These are phyloP conservation scores for Chlorencoelia australis DNA, from an alignment of 2,329 filamentous ascomycete genomes.

Conservation along the genomic window DNA sequence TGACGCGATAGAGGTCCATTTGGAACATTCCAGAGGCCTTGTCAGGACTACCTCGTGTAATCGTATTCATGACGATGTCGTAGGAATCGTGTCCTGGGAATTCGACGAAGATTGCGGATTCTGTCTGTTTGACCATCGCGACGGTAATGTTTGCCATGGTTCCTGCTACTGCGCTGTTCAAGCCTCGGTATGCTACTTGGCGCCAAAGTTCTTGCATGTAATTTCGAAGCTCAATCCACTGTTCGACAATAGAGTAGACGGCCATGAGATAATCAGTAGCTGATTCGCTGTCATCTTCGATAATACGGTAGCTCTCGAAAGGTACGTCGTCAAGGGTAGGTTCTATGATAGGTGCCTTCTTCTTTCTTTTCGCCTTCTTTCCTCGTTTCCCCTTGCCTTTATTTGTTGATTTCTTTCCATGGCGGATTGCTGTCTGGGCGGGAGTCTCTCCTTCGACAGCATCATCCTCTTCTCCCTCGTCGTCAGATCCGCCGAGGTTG, in stretches of 20 bases:
- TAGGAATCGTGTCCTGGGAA: conserved; percentile 37
- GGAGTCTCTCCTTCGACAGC: background rate
- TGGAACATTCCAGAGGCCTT: conserved; percentile 23
- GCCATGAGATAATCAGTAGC: conserved; percentile 38
- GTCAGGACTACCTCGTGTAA: conserved; percentile 30
- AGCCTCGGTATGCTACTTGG: conserved; percentile 33
- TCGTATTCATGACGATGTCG: conserved; percentile 32
- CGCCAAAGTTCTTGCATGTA: conserved; percentile 33
- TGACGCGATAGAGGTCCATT: conserved; percentile 13
- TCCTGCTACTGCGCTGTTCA: conserved; percentile 38
- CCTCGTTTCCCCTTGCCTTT: background rate
- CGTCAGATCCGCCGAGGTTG: background rate
- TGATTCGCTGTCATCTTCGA: conserved; percentile 1
- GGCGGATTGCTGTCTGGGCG: background rate
- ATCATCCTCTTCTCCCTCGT: background rate
- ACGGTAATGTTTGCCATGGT: conserved; percentile 33
- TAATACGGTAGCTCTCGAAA: background rate
- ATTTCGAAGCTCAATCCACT: conserved; percentile 32
- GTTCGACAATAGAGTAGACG: conserved; percentile 28
- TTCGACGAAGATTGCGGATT: conserved; percentile 33
- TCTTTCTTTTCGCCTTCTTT: background rate
- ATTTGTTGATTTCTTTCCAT: background rate
- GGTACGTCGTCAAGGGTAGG: background rate
- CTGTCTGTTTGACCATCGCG: conserved; percentile 31
- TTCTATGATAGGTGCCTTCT: background rate